Evolutionary conservation across 768 basidiomycete genomes (phyloP), one percentile per base, ranked within the genome.

Genomic region (Pholiota molesta): DNA sequence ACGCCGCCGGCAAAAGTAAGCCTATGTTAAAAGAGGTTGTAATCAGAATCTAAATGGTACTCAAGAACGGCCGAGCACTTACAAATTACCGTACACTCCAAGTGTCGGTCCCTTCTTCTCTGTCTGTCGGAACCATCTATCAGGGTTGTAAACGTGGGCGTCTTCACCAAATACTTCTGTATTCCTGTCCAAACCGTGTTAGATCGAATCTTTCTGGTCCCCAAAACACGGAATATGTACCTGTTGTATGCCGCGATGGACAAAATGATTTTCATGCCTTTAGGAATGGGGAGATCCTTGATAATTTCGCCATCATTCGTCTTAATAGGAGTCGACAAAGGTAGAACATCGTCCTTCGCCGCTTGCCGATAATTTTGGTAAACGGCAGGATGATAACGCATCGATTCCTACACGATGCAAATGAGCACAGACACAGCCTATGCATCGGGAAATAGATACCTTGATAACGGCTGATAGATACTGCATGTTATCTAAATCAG

Each of bases 211-310:
- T 19, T 3, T 31, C 6, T 29, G 13, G 31, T 53, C 55, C 10
- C 19, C 21, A 35, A 45, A n/a, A 39, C n/a, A 44, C 16, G 23
- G 19, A 21, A 31, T 23, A 37, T 66, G 49, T 37, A 83, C 86
- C 83, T 79, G 62, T 88, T 83, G 62, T 86, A 86, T 1, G 77
- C 83, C 21, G 80, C 79, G 39, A 86, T 79, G 9, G 86, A 87
- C 5, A 79, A 68, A 29, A 86, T 75, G 9, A 87, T 72, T 53
- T 81, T 81, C 35, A 78, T 79, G 9, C 83, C 83, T 62, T 83
- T 81, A 0, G 82, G 79, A 21, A 88, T 73, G 3, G 80, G 77
- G 11, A 88, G 54, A 56, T 83, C 75, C 9, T 65, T 71, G 40
- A 83, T 69, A 11, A 74, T 57, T 59, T 79, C 73, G 5, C 86